A percentile compares a stretch with the other conserved stretches of the same genome.
These are phyloP conservation scores for Wickerhamiella cacticola DNA, from an alignment of 805 yeast genomes.

Conservation along the genomic window DNA sequence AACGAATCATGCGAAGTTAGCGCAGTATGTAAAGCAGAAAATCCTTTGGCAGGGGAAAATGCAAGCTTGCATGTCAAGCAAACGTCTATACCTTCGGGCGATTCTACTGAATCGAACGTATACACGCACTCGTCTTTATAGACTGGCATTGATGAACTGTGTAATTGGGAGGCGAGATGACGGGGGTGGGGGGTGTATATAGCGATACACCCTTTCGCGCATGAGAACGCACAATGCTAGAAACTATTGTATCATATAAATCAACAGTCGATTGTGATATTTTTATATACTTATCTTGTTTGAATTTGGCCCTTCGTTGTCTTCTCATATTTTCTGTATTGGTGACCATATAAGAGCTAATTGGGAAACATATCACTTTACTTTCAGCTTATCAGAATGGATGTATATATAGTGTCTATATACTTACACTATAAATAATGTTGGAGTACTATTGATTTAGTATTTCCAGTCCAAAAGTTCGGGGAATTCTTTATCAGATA, in stretches of 20 bases:
- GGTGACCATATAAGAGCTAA: too few species aligned
- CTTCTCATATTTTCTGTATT: too few species aligned
- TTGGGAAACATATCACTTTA: too few species aligned
- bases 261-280: too few species aligned
- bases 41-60: slow-evolving; percentile 46
- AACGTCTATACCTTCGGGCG: slow-evolving; percentile 52
- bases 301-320: too few species aligned
- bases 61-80: slow-evolving; percentile 54
- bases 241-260: too few species aligned
- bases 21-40: slow-evolving; percentile 45
- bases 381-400: too few species aligned
- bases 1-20: slow-evolving; percentile 43
- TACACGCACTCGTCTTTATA: slow-evolving; percentile 86
- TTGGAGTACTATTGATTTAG: slow-evolving; percentile 12
- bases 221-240: too few species aligned
- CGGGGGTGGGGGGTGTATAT: not conserved
- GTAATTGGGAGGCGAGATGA: not conserved
- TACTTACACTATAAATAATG: too few species aligned
- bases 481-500: slow-evolving; percentile 33
- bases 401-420: too few species aligned
- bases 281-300: too few species aligned
- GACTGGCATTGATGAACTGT: slow-evolving; percentile 30
- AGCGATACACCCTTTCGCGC: too few species aligned
- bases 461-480: slow-evolving; percentile 40
- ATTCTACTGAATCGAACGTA: slow-evolving; percentile 58